Percentiles rank a stretch among this genome's conserved stretches.
phyloP scores from a whole-genome alignment of 2,329 filamentous ascomycete species.

The Nigrospora oryzae region DNA sequence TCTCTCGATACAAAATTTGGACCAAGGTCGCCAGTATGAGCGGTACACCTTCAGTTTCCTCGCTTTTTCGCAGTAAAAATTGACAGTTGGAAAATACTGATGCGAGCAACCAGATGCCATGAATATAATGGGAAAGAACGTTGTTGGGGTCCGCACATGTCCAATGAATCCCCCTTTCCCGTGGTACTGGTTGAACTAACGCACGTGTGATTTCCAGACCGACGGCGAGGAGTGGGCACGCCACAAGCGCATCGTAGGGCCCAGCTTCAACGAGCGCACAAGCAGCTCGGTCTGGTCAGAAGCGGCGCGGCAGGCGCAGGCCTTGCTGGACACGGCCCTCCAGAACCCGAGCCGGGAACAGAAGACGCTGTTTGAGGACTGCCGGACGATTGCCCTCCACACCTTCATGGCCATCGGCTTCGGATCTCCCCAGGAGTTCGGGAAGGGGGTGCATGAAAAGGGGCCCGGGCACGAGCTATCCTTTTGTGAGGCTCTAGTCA shows the following conservation, averaged over 20 bases:
- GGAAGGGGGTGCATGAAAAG: slow-evolving; percentile 5
- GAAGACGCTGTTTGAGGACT: slow-evolving; percentile 7
- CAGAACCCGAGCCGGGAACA: not conserved
- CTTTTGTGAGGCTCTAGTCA: slow-evolving; percentile 17
- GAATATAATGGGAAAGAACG: too few relatives aligned
- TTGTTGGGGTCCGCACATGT: too few relatives aligned
- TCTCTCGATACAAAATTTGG: not conserved
- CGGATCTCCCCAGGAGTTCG: slow-evolving; percentile 13
- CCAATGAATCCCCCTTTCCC: too few relatives aligned
- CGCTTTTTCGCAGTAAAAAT: too few relatives aligned
- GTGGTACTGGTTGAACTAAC: too few relatives aligned
- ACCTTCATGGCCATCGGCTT: slow-evolving; percentile 17
- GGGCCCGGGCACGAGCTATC: slow-evolving; percentile 6
- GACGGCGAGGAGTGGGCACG: slow-evolving; percentile 1
- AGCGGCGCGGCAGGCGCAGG: not conserved
- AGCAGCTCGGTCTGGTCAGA: slow-evolving; percentile 1
- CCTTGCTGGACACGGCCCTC: not conserved
- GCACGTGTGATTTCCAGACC: not conserved
- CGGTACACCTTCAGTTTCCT: too few relatives aligned
- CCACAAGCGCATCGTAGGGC: slow-evolving; percentile 2
- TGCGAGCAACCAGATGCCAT: too few relatives aligned
- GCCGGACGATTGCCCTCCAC: slow-evolving; percentile 17
- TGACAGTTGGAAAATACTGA: too few relatives aligned
- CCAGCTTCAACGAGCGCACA: slow-evolving; percentile 1
- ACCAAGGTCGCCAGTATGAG: not conserved